Conservation (phyloP, 345 rosid genomes). For the Iberis pinnata region DNA sequence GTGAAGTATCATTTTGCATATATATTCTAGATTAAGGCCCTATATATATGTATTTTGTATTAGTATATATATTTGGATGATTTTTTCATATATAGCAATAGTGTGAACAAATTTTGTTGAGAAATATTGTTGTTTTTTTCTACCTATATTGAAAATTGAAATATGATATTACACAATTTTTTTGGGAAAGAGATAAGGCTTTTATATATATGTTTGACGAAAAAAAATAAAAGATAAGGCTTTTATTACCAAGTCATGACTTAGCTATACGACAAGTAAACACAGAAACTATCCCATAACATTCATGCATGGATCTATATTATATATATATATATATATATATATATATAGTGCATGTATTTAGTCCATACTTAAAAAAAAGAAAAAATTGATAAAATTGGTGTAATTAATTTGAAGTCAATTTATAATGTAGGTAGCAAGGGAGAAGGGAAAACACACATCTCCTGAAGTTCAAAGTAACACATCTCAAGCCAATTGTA, state of each 20-base stretch:
- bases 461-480: slow-evolving; percentile 18
- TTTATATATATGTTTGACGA: background rate
- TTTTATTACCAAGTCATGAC: slow-evolving; percentile 15
- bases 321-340: slow-evolving; percentile 2
- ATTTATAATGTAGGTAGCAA: slow-evolving; percentile 22
- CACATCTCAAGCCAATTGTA: slow-evolving; percentile 17
- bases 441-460: slow-evolving; percentile 16
- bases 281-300: slow-evolving; percentile 8
- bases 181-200: slow-evolving; percentile 1
- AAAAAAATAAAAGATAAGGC: too few relatives aligned
- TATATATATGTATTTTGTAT: too few relatives aligned
- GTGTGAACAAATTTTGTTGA: background rate
- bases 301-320: slow-evolving; percentile 23
- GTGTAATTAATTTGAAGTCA: slow-evolving; percentile 1
- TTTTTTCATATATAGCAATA: background rate
- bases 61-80: background rate
- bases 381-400: background rate
- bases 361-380: too few relatives aligned
- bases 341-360: background rate
- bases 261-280: slow-evolving; percentile 28
- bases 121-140: slow-evolving; percentile 6
- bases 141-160: too few relatives aligned
- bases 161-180: too few relatives aligned
- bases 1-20: too few relatives aligned
- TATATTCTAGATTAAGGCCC: too few relatives aligned